Base-by-base conservation (phyloP, 1,284 basidiomycete species). In the Cutaneotrichosporon sp. region DNA sequence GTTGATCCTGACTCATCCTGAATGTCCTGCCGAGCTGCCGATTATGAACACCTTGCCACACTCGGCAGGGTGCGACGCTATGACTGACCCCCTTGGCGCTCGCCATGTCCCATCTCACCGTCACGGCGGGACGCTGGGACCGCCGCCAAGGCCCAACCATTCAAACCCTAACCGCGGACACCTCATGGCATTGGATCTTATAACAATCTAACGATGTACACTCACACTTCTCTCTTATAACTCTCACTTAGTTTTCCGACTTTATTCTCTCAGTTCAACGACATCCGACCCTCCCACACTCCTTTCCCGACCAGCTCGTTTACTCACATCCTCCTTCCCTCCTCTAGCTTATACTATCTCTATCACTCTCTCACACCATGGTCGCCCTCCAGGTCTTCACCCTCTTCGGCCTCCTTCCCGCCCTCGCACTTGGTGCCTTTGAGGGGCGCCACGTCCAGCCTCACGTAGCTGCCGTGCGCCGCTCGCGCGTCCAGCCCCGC, bases 391-490 rank as follows among this genome's bases (percentile, higher is more conserved):
- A 70, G 58, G 26, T 70, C 63, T 65, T 70, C 53, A 40, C 75
- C 61, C 63, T 76, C 51, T 65, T 70, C 51, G 61, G 71, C 34
- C 57, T 74, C 55, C 69, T 76, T 10, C 75, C 74, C 10, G 68
- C 74, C 38, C 65, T 77, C 46, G 66, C 66, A 0, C 38, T 69
- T 18, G 67, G 47, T 11, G 60, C 52, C 46, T 31, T 61, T 8
- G 59, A 61, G 36, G 62, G 62, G 2, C 47, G 51, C 13, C 65
- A 66, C 53, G 58, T 62, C 42, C 68, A 65, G 55, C 40, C 62
- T n/a, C 65, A 63, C 56, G 64, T 65, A 42, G 66, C 69, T 11
- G 64, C 70, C 22, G 70, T 72, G 56, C 32, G 42, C 31, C 58
- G 58, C 58, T 50, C 49, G 22, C 52, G 52, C 52, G 49, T 26